phyloP scores from a whole-genome alignment of 495 filamentous ascomycete genomes.

The Aspergillus sparsus region DNA sequence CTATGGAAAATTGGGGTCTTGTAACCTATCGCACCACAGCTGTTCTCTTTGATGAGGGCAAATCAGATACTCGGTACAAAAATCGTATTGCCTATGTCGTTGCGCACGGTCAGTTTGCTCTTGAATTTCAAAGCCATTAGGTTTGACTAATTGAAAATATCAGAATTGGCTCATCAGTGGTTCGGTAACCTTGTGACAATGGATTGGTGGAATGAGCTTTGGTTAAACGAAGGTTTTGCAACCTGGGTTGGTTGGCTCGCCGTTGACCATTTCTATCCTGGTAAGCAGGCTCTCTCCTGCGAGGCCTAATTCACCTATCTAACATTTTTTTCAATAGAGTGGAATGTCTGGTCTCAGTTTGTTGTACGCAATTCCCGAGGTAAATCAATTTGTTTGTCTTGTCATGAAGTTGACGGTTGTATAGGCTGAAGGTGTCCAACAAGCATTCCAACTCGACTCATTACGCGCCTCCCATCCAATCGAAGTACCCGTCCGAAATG shows the following conservation, averaged over 20 bases:
- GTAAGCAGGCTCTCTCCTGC: conserved; percentile 33
- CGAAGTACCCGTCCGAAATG: conserved; percentile 86
- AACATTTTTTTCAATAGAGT: conserved; percentile 54
- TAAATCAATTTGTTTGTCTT: conserved; percentile 28
- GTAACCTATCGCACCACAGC: conserved; percentile 95
- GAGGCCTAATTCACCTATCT: background rate
- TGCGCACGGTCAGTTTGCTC: conserved; percentile 58
- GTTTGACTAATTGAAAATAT: conserved; percentile 11
- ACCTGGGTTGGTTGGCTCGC: conserved; percentile 98
- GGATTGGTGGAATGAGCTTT: conserved; percentile 91
- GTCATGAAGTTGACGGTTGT: conserved; percentile 38
- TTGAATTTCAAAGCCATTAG: background rate
- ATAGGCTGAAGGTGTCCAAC: conserved; percentile 84
- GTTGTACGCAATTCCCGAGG: conserved; percentile 68
- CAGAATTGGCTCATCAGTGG: conserved; percentile 96
- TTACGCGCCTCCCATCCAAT: conserved; percentile 92
- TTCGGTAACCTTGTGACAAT: conserved; percentile 89
- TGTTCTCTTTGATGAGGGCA: conserved; percentile 87
- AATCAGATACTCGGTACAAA: conserved; percentile 82
- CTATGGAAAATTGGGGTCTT: conserved; percentile 90
- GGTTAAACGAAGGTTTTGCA: conserved; percentile 96
- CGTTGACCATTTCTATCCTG: conserved; percentile 83
- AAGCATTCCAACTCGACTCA: conserved; percentile 84
- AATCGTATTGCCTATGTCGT: conserved; percentile 94
- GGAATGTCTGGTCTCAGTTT: conserved; percentile 95